These are phyloP conservation scores for Clarireedia hainanense DNA, from an alignment of 2,329 filamentous ascomycete species.

Conservation along the genomic window DNA sequence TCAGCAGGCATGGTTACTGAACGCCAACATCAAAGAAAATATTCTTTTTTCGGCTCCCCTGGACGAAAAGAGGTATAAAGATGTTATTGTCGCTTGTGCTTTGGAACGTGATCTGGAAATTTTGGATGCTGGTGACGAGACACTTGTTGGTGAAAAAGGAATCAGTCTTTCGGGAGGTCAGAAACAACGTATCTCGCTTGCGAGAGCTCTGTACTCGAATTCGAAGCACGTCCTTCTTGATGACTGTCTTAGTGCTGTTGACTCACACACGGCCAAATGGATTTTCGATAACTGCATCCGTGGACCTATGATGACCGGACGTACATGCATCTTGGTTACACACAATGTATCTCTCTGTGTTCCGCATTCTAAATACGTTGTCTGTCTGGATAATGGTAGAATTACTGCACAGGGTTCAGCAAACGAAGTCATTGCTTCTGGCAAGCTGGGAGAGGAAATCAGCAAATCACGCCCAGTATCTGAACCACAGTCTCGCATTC, in stretches of 20 bases:
- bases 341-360: conserved; percentile 90
- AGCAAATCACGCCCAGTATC: conserved; percentile 68
- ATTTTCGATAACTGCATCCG: conserved; percentile 92
- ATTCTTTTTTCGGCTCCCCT: conserved; percentile 82
- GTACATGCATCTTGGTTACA: conserved; percentile 91
- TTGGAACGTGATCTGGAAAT: conserved; percentile 88
- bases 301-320: conserved; percentile 77
- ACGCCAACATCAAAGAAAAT: conserved; percentile 91
- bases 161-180: conserved; percentile 95
- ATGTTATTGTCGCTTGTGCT: conserved; percentile 86
- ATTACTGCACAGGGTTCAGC: conserved; percentile 70
- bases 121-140: conserved; percentile 85
- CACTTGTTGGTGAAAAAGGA: conserved; percentile 91
- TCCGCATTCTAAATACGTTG: conserved; percentile 70
- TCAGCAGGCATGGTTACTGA: conserved; percentile 94
- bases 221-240: conserved; percentile 86
- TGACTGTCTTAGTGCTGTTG: conserved; percentile 92
- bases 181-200: conserved; percentile 93
- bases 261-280: conserved; percentile 96
- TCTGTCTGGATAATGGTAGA: conserved; percentile 82
- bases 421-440: conserved; percentile 73
- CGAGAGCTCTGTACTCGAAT: conserved; percentile 94
- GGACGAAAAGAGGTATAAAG: conserved; percentile 74
- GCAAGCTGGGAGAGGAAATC: conserved; percentile 80
- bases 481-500: conserved; percentile 58